Conservation (phyloP, 2,329 filamentous ascomycete species). For the Monilinia fructicola region DNA sequence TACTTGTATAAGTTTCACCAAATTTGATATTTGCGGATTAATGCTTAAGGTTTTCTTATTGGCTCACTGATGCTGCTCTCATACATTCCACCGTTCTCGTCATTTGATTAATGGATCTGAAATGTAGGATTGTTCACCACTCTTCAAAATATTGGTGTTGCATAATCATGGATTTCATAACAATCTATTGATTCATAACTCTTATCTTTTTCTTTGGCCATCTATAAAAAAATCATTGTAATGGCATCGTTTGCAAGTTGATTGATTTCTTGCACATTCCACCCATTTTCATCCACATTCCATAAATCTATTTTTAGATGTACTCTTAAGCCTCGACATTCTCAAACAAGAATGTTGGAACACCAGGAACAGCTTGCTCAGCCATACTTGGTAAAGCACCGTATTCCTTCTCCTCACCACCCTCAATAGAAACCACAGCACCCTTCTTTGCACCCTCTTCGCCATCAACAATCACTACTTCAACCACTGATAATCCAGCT, state of each 20-base stretch:
- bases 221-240: background rate
- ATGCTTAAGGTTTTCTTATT: background rate
- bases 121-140: background rate
- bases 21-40: background rate
- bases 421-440: slow-evolving; percentile 49
- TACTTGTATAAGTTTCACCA: background rate
- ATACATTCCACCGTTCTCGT: background rate
- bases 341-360: slow-evolving; percentile 80
- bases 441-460: slow-evolving; percentile 71
- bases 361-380: slow-evolving; percentile 76
- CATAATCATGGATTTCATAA: background rate
- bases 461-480: slow-evolving; percentile 65
- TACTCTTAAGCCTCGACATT: slow-evolving; percentile 55
- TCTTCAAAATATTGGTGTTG: background rate
- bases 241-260: background rate
- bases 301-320: slow-evolving; percentile 9
- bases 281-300: background rate
- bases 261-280: slow-evolving; percentile 1
- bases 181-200: slow-evolving; percentile 1
- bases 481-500: slow-evolving; percentile 67
- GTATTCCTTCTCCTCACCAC: slow-evolving; percentile 60
- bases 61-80: background rate
- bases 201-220: background rate
- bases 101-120: background rate
- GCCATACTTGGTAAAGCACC: slow-evolving; percentile 59